Base-by-base conservation (phyloP, 129 eudicot species). In the Artemisia annua region DNA sequence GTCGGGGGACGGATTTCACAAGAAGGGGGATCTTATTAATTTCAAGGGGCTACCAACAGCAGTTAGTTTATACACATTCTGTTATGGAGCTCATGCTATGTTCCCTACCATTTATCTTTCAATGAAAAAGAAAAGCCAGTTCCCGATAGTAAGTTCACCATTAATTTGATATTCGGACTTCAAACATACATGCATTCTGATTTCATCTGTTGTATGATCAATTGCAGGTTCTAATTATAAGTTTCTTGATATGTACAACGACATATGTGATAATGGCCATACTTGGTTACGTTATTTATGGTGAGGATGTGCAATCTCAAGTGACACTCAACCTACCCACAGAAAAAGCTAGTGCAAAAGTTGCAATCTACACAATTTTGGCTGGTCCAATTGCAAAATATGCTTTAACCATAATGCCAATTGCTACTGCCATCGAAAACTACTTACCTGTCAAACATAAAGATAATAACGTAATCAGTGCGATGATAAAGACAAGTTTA, bases 201-300 rank as follows among this genome's bases (percentile, higher is more conserved):
- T 32, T 70, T 32, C 19, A 58, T 9, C 63, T 14, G 11, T 70
- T 70, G 19, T 55, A 7, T 32, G n/a, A 70, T 55, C 11, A 32
- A 5, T 39, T 70, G 72, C 82, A 78, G 82, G 82, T 78, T 56
- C 60, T 72, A 57, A 60, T 62, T 49, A 30, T 62, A 61, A 73
- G 70, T 49, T 73, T 73, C 60, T 16, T 48, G 68, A 19, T 62
- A 3, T 62, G 70, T 51, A 73, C 78, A 48, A 16, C 5, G 19
- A 73, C 62, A 74, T 62, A 75, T 80, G 72, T 72, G 65, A 18
- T 69, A 30, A 73, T 73, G 78, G 78, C 78, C 14, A 39, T 76
- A 32, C 12, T 57, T 2, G 85, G 85, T 30, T 81, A 81, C 78
- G 58, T 76, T 8, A 76, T 81, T n/a, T 76, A 70, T 49, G 85